These are phyloP conservation scores for Kwoniella sp. DNA, from an alignment of 768 basidiomycete genomes.

Conservation along the genomic window DNA sequence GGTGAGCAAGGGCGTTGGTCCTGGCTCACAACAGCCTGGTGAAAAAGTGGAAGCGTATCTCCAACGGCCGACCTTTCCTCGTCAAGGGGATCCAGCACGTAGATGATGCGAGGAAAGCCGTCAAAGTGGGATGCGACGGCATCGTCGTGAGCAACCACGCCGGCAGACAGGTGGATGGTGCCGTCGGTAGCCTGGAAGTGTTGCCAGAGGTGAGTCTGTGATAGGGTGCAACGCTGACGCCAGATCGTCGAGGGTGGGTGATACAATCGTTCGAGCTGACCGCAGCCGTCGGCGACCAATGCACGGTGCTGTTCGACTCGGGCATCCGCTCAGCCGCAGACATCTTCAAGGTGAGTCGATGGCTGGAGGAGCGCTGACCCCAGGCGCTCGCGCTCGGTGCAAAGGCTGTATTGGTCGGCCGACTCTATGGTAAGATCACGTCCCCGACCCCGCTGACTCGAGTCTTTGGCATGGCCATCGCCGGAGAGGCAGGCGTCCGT, in stretches of 20 bases:
- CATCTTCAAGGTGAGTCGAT: conserved; percentile 58
- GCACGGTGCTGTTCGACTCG: conserved; percentile 56
- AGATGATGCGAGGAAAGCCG: conserved; percentile 65
- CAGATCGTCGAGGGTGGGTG: conserved; percentile 25
- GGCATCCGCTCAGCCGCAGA: conserved; percentile 75
- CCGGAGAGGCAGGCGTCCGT: conserved; percentile 69
- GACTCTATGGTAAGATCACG: conserved; percentile 41
- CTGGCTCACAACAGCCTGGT: conserved; percentile 3
- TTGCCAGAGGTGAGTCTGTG: conserved; percentile 23
- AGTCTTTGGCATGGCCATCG: conserved; percentile 66
- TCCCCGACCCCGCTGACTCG: background rate
- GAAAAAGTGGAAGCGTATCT: conserved; percentile 41
- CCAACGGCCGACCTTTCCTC: conserved; percentile 53
- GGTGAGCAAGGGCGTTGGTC: conserved; percentile 24
- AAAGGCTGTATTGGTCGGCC: conserved; percentile 65
- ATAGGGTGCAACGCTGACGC: background rate
- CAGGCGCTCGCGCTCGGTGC: conserved; percentile 76
- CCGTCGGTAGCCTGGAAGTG: conserved; percentile 60
- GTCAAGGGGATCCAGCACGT: conserved; percentile 65
- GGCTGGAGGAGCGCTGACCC: background rate
- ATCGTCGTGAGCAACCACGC: conserved; percentile 73
- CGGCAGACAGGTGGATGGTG: conserved; percentile 66
- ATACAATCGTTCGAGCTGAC: background rate
- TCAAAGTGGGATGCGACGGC: conserved; percentile 65
- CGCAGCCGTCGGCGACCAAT: conserved; percentile 58